Evolutionary conservation across 1,139 yeast genomes (phyloP).

Genomic region (Yamadazyma sp.): DNA sequence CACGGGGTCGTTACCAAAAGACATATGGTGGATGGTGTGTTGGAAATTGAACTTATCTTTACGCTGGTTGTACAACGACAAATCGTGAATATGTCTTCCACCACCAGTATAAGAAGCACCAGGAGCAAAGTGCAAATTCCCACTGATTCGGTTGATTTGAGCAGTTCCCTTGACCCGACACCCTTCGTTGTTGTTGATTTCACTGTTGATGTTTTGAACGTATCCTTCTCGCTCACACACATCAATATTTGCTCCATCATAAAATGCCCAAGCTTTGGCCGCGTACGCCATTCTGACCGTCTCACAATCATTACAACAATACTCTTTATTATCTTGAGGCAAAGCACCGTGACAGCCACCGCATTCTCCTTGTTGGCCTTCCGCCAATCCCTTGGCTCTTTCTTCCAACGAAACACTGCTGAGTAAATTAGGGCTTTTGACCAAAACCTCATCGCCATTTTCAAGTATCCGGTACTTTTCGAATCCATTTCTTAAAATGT

Average conservation of each 20-base stretch:
- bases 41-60: constrained; percentile 62
- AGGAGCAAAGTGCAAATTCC: constrained; percentile 94
- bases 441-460: constrained; percentile 26
- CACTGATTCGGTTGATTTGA: constrained; percentile 79
- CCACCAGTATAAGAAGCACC: constrained; percentile 64
- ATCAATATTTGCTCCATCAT: constrained; percentile 78
- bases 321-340: constrained; percentile 58
- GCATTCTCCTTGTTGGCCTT: constrained; percentile 52
- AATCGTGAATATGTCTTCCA: constrained; percentile 78
- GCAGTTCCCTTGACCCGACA: constrained; percentile 83
- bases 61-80: constrained; percentile 63
- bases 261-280: constrained; percentile 80
- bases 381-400: constrained; percentile 37
- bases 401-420: constrained; percentile 30
- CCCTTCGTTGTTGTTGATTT: constrained; percentile 66
- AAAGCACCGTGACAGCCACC: constrained; percentile 91
- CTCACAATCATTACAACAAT: constrained; percentile 85
- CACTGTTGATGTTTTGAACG: constrained; percentile 55
- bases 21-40: constrained; percentile 75
- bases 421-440: constrained; percentile 28
- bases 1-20: constrained; percentile 70
- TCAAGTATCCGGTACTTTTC: constrained; percentile 53
- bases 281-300: constrained; percentile 81
- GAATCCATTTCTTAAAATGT: constrained; percentile 70
- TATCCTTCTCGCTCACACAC: constrained; percentile 93